Base-by-base conservation (phyloP, 2,329 filamentous ascomycete genomes). In the Leptographium flavum region DNA sequence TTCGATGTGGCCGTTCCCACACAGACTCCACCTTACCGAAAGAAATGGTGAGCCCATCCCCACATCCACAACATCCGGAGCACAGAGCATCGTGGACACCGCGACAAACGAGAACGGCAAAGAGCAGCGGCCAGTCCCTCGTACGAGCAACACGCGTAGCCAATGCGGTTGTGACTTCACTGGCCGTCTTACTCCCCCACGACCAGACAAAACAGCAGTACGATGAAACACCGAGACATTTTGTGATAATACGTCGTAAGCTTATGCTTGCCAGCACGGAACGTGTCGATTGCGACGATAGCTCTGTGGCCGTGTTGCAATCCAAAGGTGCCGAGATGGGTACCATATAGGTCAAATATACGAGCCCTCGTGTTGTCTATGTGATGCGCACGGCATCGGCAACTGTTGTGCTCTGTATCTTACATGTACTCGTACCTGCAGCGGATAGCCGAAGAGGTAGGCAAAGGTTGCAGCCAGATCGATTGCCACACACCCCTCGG, bases 1-100 rank as follows among this genome's bases (percentile, higher is more conserved):
- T 28, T 13, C 19, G 30, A 21, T 8, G 9, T n/a, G 11, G 25
- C 28, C 25, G 30, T 27, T 13, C 27, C 28, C 25, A 41, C 36
- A 30, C 42, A 23, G 35, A 17, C 19, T 45, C 36, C 37, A 15
- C 41, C 41, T 45, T 40, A 30, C 39, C 47, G 43, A 45, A 41
- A 35, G 42, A 43, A 36, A 31, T 14, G 30, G 36, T 30, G 39
- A 41, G 35, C 22, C 5, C 27, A 6, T 14, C 13, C 11, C 21
- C 39, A 14, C 21, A 17, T 28, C 23, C 33, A 17, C 39, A 30
- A 35, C 27, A 46, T 9, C 32, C 19, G 25, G 28, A 19, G 37
- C 8, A 13, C 35, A 37, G 9, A 4, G 3, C 10, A 36, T 6
- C 17, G 5, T 6, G 32, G 9, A 19, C 2, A 7, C 10, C 9